phyloP scores from a whole-genome alignment of 75 land plant genomes.

The Sequoiadendron giganteum region DNA sequence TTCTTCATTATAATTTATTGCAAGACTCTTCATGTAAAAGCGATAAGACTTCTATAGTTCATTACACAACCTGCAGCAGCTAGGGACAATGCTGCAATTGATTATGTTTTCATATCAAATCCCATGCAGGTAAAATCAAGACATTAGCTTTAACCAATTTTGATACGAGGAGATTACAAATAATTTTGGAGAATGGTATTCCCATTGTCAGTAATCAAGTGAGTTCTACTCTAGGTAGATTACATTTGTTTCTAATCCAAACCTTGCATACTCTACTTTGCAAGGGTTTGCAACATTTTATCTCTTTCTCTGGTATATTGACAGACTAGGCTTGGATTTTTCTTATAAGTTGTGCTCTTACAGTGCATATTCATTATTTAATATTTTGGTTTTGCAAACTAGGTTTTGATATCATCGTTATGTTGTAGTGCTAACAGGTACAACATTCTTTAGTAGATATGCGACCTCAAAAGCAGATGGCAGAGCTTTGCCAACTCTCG shows the following conservation, averaged over 20 bases:
- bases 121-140: constrained; percentile 86
- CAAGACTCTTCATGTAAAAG: not conserved
- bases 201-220: constrained; percentile 98
- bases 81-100: not conserved
- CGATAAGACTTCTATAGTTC: not conserved
- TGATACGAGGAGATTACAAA: constrained; percentile 82
- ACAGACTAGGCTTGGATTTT: not conserved
- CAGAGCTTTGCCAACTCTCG: constrained; percentile 74
- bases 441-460: constrained; percentile 97
- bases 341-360: not conserved
- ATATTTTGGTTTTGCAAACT: not conserved
- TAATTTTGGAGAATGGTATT: constrained; percentile 85
- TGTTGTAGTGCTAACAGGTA: constrained; percentile 42
- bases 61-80: not conserved
- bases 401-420: not conserved
- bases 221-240: not conserved
- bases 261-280: not conserved
- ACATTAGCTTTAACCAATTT: constrained; percentile 94
- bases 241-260: not conserved
- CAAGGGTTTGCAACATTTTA: not conserved
- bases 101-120: constrained; percentile 9
- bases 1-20: not conserved
- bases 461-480: constrained; percentile 91
- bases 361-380: not conserved
- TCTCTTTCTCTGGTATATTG: not conserved